These are phyloP conservation scores for Deinandra increscens DNA, from an alignment of 129 eudicot species.

Conservation along the genomic window DNA sequence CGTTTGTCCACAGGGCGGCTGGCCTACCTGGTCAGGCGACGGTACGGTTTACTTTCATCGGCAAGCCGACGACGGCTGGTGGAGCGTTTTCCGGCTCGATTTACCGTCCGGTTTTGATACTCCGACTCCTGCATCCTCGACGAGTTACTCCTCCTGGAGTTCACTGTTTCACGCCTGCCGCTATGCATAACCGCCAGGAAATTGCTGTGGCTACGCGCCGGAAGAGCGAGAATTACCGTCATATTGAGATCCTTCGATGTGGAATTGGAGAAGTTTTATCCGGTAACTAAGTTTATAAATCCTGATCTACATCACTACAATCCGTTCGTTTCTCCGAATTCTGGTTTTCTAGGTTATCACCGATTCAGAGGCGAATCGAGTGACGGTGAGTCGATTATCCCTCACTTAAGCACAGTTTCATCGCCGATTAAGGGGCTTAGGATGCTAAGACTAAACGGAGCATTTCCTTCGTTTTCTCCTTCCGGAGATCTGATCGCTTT, in stretches of 20 bases:
- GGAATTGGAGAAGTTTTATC: constrained; percentile 39
- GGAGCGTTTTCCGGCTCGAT: constrained; percentile 65
- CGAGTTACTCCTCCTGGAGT: constrained; percentile 83
- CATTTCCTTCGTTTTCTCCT: constrained; percentile 70
- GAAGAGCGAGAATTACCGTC: constrained; percentile 45
- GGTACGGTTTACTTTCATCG: constrained; percentile 69
- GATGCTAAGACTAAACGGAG: constrained; percentile 62
- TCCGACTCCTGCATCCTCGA: constrained; percentile 29
- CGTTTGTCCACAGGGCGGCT: constrained; percentile 60
- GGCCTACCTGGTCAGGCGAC: constrained; percentile 85
- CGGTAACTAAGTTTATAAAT: constrained; percentile 49
- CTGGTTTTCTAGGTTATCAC: constrained; percentile 60
- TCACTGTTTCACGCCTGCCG: constrained; percentile 82
- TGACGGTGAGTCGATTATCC: constrained; percentile 39
- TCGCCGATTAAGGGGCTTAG: constrained; percentile 49
- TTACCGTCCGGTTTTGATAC: constrained; percentile 26
- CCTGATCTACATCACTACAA: constrained; percentile 72
- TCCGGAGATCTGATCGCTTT: constrained; percentile 56
- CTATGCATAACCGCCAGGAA: constrained; percentile 31
- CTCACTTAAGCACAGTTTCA: constrained; percentile 43
- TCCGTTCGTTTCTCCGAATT: constrained; percentile 65
- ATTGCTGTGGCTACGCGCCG: constrained; percentile 75
- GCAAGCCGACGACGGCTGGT: constrained; percentile 81
- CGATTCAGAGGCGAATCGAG: constrained; percentile 65
- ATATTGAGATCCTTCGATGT: constrained; percentile 70